A percentile compares a stretch with the other conserved stretches of the same genome.
Conservation (phyloP, 305 asterid genomes). For the Solanum chacoense region DNA sequence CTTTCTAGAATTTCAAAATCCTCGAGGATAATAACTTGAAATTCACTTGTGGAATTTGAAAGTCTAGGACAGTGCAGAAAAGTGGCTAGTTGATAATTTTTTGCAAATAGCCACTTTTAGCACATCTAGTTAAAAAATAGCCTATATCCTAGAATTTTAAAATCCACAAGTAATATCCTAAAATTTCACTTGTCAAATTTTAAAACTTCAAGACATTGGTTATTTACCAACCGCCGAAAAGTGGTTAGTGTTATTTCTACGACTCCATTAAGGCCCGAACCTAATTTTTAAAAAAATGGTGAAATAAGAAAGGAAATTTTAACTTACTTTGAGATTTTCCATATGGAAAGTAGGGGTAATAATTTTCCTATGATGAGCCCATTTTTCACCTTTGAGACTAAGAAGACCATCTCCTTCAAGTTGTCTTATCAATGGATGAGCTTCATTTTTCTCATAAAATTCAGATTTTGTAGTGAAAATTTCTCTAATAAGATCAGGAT, state of each 20-base stretch:
- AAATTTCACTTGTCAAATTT: neutral
- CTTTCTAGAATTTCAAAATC: neutral
- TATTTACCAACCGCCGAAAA: neutral
- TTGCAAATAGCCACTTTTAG: neutral
- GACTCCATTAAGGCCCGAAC: neutral
- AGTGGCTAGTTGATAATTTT: neutral
- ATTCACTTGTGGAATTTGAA: neutral
- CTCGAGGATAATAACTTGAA: neutral
- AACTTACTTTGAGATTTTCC: slow-evolving; percentile 34
- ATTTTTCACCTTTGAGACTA: slow-evolving; percentile 39
- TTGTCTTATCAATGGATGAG: slow-evolving; percentile 32
- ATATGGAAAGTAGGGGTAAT: slow-evolving; percentile 38
- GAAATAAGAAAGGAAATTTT: neutral
- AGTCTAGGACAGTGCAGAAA: neutral
- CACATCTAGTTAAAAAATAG: neutral
- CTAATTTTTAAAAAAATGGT: neutral
- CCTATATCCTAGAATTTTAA: neutral
- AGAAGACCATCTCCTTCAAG: slow-evolving; percentile 40
- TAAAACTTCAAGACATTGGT: neutral
- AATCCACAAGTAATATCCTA: neutral
- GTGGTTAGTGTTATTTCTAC: neutral
- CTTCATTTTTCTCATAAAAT: slow-evolving; percentile 36
- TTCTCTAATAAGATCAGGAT: slow-evolving; percentile 37
- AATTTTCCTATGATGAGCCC: slow-evolving; percentile 42
- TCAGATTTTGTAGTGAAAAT: slow-evolving; percentile 31